Base-by-base conservation (phyloP, 1,139 yeast species). In the Candida sp. region DNA sequence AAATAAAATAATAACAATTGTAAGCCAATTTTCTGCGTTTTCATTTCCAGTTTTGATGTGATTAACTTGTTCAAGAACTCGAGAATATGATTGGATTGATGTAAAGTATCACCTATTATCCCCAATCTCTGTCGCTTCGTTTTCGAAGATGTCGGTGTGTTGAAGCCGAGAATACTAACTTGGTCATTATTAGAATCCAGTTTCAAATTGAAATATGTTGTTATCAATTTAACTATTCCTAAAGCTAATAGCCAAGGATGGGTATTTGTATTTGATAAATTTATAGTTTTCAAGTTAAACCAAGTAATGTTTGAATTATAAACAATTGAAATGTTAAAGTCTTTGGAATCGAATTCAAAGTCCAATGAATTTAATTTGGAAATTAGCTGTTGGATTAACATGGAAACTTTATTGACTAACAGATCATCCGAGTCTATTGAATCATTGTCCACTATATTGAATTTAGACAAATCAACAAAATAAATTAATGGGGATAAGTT, bases 181-280 rank as follows among this genome's bases (percentile, higher is more conserved):
- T 19, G 33, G 8, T 15, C 12, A 7, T 8, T 7, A 23, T 37
- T 11, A 3, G 12, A 21, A 7, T 38, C 21, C n/a, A 15, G 32
- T 41, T 56, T 58, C 35, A 62, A 43, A 4, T 43, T 43, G 45
- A 61, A 72, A 45, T 60, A 73, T 1, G 65, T 46, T 3, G 45
- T 40, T 1, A 71, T 36, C 5, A 72, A 46, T 37, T 56, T 63
- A 2, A 64, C 40, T 5, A 66, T 36, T 0, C 77, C 78, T 5
- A 53, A 41, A 6, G 55, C 45, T 15, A 64, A 44, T 7, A 72
- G 53, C 79, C 78, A 73, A 0, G 69, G 58, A 19, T 54, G 55
- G 36, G 45, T 39, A 21, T 56, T 55, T 7, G 48, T 45, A 1
- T 63, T 51, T 4, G 43, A 45, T 27, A 71, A 50, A 32, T 52